Evolutionary conservation across 2,329 filamentous ascomycete species (phyloP), one percentile per base, ranked within the genome.

Genomic region (Penicillium sp.): DNA sequence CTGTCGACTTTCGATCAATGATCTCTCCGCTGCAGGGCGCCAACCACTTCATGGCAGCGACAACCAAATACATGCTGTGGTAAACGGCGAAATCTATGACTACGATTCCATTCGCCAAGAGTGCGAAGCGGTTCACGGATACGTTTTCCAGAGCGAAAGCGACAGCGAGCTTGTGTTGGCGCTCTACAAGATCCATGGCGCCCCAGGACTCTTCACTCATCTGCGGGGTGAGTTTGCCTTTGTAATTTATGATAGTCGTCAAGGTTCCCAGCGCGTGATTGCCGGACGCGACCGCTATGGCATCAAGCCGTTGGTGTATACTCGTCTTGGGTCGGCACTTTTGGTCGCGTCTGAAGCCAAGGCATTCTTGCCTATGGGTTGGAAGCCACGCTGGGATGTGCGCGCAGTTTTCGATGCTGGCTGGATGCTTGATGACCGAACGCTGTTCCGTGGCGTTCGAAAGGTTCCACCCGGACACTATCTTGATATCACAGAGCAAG

Each of bases 41-140:
- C 82, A 83, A 58, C 82, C 81, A 2, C 66, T 81, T 43, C 73
- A 77, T 49, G 69, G 72, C 57, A 53, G 61, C 9, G 67, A 75
- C 14, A 65, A 67, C 18, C 57, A 59, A 1, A 71, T 85, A 16
- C 81, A 85, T 63, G 81, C 81, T 1, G 77, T 85, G n/a, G 80
- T 85, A 22, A 85, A 83, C 54, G 83, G 83, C 27, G 83, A 85
- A 64, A 73, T 86, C n/a, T 86, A 86, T 64, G 80, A 82, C 60
- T 73, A 79, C 54, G 79, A 83, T 46, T 61, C 67, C 10, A 72
- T 82, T 11, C 74, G 80, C 22, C 60, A 59, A 6, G 32, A 34
- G 32, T 34, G 32, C 10, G 61, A 73, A 10, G 66, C 78, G 18
- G 54, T 64, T 2, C 55, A 72, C 2, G 70, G 70, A 46, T 81